phyloP scores from a whole-genome alignment of 139 green algal genomes.

The Chlorella sp. region DNA sequence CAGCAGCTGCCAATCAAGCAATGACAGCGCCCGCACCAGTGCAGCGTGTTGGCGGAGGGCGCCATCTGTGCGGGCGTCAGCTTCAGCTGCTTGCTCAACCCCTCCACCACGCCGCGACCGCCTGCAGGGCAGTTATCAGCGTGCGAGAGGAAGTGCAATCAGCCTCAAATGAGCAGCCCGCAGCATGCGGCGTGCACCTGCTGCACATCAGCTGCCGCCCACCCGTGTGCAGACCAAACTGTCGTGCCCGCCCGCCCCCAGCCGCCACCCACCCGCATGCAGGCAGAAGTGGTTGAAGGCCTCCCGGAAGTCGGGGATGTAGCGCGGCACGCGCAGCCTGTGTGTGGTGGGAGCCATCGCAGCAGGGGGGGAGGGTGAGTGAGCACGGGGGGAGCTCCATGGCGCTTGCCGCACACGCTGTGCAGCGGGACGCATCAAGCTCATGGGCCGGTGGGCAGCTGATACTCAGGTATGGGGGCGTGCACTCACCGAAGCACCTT shows the following conservation, averaged over 20 bases:
- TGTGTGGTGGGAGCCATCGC: neutral
- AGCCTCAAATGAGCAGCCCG: too few relatives aligned
- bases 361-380: too few relatives aligned
- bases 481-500: slow-evolving; percentile 31
- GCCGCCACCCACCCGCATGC: slow-evolving; percentile 57
- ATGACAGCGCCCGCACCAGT: slow-evolving; percentile 38
- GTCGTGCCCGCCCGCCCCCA: too few relatives aligned
- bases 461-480: neutral
- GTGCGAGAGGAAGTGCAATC: too few relatives aligned
- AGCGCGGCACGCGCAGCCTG: slow-evolving; percentile 54
- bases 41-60: slow-evolving; percentile 63
- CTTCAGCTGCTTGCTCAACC: slow-evolving; percentile 77
- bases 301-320: slow-evolving; percentile 85
- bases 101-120: slow-evolving; percentile 84
- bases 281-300: slow-evolving; percentile 91
- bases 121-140: slow-evolving; percentile 39
- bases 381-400: too few relatives aligned
- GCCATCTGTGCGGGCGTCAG: slow-evolving; percentile 59
- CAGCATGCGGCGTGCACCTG: too few relatives aligned
- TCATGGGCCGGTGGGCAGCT: neutral
- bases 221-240: too few relatives aligned
- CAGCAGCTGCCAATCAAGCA: too few relatives aligned
- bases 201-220: too few relatives aligned
- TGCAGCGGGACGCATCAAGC: too few relatives aligned
- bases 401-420: too few relatives aligned